Evolutionary conservation across 2,329 filamentous ascomycete species (phyloP).

Genomic region (Colletotrichum incanum): DNA sequence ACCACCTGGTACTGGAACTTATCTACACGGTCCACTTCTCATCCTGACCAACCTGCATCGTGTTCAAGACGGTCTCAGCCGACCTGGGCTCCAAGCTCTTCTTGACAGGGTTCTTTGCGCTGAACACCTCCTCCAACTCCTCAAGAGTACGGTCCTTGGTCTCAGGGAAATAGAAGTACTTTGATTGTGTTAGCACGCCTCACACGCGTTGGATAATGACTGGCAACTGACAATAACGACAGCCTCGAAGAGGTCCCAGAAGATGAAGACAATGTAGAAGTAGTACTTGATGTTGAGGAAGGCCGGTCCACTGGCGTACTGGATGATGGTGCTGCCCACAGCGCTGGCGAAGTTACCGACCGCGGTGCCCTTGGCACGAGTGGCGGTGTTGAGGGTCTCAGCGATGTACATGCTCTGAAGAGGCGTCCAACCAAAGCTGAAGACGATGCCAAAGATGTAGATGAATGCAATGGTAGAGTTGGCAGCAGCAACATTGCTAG

Average conservation of each 20-base stretch:
- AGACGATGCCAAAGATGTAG: constrained; percentile 67
- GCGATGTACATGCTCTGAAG: constrained; percentile 66
- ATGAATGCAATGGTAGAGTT: constrained; percentile 66
- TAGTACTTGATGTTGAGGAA: constrained; percentile 61
- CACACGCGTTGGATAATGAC: too few species aligned
- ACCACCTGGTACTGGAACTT: constrained; percentile 41
- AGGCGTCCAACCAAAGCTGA: constrained; percentile 67
- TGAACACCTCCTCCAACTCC: constrained; percentile 68
- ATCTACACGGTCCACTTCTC: constrained; percentile 50
- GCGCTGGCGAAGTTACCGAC: constrained; percentile 49
- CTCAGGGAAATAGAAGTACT: constrained; percentile 66
- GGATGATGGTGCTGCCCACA: constrained; percentile 57
- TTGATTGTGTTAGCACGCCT: neutral
- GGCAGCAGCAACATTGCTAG: constrained; percentile 54
- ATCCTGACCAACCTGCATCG: constrained; percentile 46
- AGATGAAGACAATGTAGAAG: constrained; percentile 62
- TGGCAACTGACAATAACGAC: constrained; percentile 50
- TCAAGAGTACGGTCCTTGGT: constrained; percentile 66
- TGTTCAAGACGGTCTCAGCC: constrained; percentile 58
- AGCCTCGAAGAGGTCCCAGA: constrained; percentile 61
- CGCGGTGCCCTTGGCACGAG: too few species aligned
- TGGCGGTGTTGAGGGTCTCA: constrained; percentile 47
- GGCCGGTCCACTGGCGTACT: constrained; percentile 61
- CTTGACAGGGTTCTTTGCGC: constrained; percentile 61
- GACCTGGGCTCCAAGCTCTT: constrained; percentile 59